Conservation (phyloP, 768 basidiomycete genomes). For the Boletus rubescentipes region DNA sequence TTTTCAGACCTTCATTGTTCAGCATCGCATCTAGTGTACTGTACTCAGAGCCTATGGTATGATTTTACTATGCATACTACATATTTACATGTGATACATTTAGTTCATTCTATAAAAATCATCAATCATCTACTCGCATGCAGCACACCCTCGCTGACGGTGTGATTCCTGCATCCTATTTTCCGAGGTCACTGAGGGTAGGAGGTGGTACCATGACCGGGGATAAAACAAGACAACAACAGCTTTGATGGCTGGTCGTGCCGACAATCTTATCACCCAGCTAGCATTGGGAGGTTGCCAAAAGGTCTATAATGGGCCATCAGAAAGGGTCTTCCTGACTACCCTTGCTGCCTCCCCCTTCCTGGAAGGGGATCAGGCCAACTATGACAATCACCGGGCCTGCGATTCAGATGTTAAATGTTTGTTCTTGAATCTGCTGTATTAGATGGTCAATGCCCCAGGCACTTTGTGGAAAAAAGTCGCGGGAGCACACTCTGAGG, state of each 20-base stretch:
- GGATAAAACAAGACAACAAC: background rate
- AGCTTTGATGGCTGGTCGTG: background rate
- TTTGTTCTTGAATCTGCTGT: background rate
- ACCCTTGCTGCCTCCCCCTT: background rate
- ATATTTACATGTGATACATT: constrained; percentile 3
- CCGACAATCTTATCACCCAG: background rate
- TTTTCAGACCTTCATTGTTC: constrained; percentile 10
- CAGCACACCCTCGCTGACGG: background rate
- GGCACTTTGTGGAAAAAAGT: background rate
- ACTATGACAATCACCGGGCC: background rate
- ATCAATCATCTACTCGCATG: background rate
- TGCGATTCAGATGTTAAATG: background rate
- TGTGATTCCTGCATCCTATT: background rate
- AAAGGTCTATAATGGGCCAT: background rate
- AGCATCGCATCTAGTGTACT: constrained; percentile 22
- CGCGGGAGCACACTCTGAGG: background rate
- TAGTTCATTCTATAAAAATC: constrained; percentile 3
- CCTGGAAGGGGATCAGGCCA: background rate
- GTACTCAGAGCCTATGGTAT: constrained; percentile 20
- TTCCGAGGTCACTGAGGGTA: background rate
- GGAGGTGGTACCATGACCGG: no score
- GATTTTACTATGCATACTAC: constrained; percentile 14
- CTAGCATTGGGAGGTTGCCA: background rate
- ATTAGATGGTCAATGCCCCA: background rate
- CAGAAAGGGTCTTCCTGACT: background rate